Evolutionary conservation across 2,329 filamentous ascomycete genomes (phyloP), one percentile per base, ranked within the genome.

Genomic region (Waltergamsia citrina): DNA sequence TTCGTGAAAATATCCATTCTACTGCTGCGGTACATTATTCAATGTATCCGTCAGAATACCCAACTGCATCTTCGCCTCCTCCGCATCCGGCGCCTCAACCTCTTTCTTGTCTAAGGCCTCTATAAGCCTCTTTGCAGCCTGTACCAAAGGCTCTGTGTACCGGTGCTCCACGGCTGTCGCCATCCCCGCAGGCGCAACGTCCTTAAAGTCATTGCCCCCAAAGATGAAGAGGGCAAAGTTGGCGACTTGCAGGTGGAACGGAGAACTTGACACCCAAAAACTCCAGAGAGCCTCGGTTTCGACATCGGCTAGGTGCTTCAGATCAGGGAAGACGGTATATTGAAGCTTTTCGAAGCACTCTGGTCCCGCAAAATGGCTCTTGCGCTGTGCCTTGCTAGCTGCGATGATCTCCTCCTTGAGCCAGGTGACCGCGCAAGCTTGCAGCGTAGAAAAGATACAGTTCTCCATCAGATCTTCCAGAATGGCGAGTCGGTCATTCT

Each of bases 401-500:
- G 61, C 51, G 7, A 78, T 61, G 12, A 80, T 57, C 48, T 81
- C 77, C 43, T 80, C 76, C 35, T 74, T 69, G 22, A 80, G 54
- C 77, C 77, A 81, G 4, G 65, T 65, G 5, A 81, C 65, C 1
- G 75, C 76, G 27, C 71, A 74, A 7, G 71, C 76, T 49, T 78
- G 78, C 24, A 81, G 60, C 1, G 69, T 63, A 3, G 74, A 64
- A 44, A 76, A 80, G 43, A 73, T 67, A 59, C 76, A 80, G 49
- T 79, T 76, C 52, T 80, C 74, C 10, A 81, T 55, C 10, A 80
- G 62, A 46, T 81, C 77, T 34, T 76, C 70, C 7, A 82, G 63
- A 41, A 81, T 81, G 19, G 66, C 62, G 12, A 81, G 56, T 5
- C 75, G 65, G 46, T 71, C 65, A 4, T 69, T 63, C 38, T 76